A percentile compares a stretch with the other conserved stretches of the same genome.
phyloP scores from a whole-genome alignment of 2,329 filamentous ascomycete species.

The Erysiphe pulchra region DNA sequence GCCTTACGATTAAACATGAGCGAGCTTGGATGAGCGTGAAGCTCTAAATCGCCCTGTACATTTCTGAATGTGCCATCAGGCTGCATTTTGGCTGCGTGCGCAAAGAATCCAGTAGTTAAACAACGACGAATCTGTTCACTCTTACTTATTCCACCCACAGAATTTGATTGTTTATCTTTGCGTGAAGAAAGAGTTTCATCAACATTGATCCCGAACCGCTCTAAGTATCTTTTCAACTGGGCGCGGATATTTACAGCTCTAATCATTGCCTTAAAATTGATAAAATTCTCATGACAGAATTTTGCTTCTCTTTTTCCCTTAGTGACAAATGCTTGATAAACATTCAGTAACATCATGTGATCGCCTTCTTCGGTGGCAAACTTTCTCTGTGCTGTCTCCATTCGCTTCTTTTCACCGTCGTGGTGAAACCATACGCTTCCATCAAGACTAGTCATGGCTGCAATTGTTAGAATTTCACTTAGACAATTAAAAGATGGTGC shows the following conservation, averaged over 20 bases:
- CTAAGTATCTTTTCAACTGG: slow-evolving; percentile 67
- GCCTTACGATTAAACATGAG: slow-evolving; percentile 92
- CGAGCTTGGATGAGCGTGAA: slow-evolving; percentile 77
- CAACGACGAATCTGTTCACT: slow-evolving; percentile 61
- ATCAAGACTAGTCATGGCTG: slow-evolving; percentile 77
- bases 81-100: slow-evolving; percentile 83
- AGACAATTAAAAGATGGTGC: slow-evolving; percentile 53
- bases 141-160: slow-evolving; percentile 20
- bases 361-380: slow-evolving; percentile 89
- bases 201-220: slow-evolving; percentile 52
- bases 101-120: slow-evolving; percentile 74
- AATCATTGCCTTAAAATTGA: slow-evolving; percentile 68
- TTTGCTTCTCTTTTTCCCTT: slow-evolving; percentile 58
- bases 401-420: slow-evolving; percentile 47
- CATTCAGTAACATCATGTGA: slow-evolving; percentile 74
- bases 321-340: slow-evolving; percentile 72
- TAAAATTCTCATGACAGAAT: slow-evolving; percentile 66
- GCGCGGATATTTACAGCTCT: slow-evolving; percentile 65
- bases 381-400: slow-evolving; percentile 49
- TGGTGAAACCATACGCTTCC: slow-evolving; percentile 63
- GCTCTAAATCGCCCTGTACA: slow-evolving; percentile 49
- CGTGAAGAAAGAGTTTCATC: slow-evolving; percentile 30
- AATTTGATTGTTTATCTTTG: slow-evolving; percentile 11
- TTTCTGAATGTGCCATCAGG: slow-evolving; percentile 73
- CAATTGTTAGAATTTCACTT: slow-evolving; percentile 69